phyloP scores from a whole-genome alignment of 257 asterid species.

The Fraxinus excelsior region DNA sequence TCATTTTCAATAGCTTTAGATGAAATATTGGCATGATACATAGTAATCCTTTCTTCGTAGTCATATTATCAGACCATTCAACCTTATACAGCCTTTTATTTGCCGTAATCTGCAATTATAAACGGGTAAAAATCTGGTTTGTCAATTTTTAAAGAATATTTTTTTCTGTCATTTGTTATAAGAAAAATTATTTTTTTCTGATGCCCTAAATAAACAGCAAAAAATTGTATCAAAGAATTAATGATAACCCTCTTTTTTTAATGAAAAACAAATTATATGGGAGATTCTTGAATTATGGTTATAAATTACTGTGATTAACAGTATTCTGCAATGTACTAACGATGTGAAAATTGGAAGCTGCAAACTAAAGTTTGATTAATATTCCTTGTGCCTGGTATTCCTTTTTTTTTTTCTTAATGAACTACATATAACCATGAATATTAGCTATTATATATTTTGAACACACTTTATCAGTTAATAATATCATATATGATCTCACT shows the following conservation, averaged over 20 bases:
- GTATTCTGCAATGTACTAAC: not conserved
- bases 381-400: not conserved
- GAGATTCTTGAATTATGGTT: too few relatives aligned
- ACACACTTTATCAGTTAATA: slow-evolving; percentile 34
- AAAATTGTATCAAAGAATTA: too few relatives aligned
- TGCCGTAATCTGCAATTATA: not conserved
- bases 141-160: too few relatives aligned
- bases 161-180: too few relatives aligned
- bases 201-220: too few relatives aligned
- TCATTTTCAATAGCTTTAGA: not conserved
- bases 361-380: not conserved
- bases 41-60: not conserved
- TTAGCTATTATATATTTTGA: slow-evolving; percentile 5
- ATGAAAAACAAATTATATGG: too few relatives aligned
- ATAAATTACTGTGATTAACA: too few relatives aligned
- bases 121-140: too few relatives aligned
- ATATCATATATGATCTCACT: slow-evolving; percentile 1
- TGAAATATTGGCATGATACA: not conserved
- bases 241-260: too few relatives aligned
- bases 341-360: not conserved
- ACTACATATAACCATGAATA: slow-evolving; percentile 5
- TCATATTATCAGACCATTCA: too few relatives aligned
- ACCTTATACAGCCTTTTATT: not conserved
- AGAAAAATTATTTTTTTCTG: too few relatives aligned
- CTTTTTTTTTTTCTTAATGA: slow-evolving; percentile 1